Evolutionary conservation across 2,329 filamentous ascomycete genomes (phyloP), one percentile per base, ranked within the genome.

Genomic region (Arachnomyces sp.): DNA sequence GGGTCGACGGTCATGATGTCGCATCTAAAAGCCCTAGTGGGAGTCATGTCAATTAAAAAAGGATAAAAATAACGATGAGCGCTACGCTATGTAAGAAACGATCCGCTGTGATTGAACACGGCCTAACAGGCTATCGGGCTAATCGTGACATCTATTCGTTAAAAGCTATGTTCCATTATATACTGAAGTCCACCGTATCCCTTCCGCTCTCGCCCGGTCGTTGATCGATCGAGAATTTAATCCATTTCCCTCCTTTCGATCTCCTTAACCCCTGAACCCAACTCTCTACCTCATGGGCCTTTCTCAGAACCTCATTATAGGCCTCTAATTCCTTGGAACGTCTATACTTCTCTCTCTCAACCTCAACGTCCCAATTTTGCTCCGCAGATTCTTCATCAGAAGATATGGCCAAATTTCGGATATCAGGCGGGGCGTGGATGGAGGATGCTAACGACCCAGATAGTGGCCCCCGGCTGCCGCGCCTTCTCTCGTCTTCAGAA

Each of bases 221-320:
- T 9, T 25, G 5, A 25, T 25, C 20, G 44, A 57, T 51, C 3
- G 55, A 60, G 36, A 64, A 57, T 38, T 61, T 54, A 7, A 65
- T 49, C 63, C 64, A 67, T 44, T 60, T 66, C 12, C 61, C 63
- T n/a, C 51, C 50, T 3, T 44, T 53, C 13, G 55, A 49, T 36
- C 46, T 60, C 31, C 65, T 50, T 3, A 57, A 41, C 28, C 40
- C 42, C 34, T 54, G 52, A 25, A 68, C 49, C 18, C 56, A 50
- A 28, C 45, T 51, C 32, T 59, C 54, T 2, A 64, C 58, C 4
- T 49, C 50, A 32, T 53, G 51, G 2, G 61, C 58, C 14, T 45
- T 50, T 14, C 45, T 44, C 14, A 58, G 38, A 8, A 52, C 48
- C 17, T 56, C 49, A 3, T 49, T 49, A 36, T 58, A 63, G 8